Percentiles rank a stretch among this genome's conserved stretches.
Evolutionary conservation across 345 rosid genomes (phyloP).

Genomic region (Sonneratia caseolaris): DNA sequence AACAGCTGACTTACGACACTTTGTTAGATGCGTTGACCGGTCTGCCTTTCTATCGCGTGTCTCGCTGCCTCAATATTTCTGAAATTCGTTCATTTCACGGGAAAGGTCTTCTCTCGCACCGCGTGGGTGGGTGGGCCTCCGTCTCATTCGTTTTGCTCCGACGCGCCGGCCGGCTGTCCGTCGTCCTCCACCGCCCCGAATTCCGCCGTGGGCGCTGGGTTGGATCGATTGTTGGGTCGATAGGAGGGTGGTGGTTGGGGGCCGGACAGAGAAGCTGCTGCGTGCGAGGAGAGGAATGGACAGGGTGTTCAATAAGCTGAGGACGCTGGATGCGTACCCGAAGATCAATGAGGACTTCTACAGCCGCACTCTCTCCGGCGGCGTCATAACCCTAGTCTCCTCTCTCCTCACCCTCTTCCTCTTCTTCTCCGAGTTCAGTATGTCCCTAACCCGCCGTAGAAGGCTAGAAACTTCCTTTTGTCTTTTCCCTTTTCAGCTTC

Average conservation of each 20-base stretch:
- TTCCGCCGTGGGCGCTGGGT: background rate
- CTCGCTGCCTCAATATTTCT: background rate
- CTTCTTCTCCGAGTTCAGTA: conserved; percentile 74
- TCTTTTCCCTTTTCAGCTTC: background rate
- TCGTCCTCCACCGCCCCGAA: background rate
- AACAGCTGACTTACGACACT: background rate
- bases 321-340: conserved; percentile 76
- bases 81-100: background rate
- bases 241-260: too few relatives aligned
- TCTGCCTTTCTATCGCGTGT: background rate
- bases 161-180: background rate
- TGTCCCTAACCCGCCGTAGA: conserved; percentile 4
- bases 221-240: background rate
- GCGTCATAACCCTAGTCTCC: conserved; percentile 68
- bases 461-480: background rate
- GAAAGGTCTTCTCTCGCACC: background rate
- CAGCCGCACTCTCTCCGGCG: conserved; percentile 80
- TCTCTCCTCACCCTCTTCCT: conserved; percentile 50
- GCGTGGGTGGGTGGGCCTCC: too few relatives aligned
- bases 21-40: background rate
- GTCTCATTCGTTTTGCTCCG: background rate
- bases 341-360: conserved; percentile 86
- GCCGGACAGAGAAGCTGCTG: too few relatives aligned
- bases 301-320: conserved; percentile 36
- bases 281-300: conserved; percentile 22